Percentiles rank a stretch among this genome's conserved stretches.
Conservation (phyloP, 495 filamentous ascomycete genomes). For the Xylaria grammica region DNA sequence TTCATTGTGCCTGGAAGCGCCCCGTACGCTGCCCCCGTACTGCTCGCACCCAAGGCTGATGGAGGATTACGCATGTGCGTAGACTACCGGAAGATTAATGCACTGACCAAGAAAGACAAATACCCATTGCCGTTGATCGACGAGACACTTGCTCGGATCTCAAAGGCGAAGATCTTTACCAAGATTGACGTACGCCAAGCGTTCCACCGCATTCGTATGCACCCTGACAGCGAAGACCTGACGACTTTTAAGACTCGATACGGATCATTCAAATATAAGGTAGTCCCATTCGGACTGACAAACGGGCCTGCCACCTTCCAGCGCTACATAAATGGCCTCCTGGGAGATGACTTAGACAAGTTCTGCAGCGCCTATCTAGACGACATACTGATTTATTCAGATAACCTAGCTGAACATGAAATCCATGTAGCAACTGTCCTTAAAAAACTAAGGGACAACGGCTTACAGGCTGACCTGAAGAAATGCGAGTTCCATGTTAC, state of each 20-base stretch:
- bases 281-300: constrained; percentile 41
- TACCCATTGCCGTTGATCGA: constrained; percentile 54
- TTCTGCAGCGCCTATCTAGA: constrained; percentile 37
- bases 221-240: constrained; percentile 33
- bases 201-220: constrained; percentile 34
- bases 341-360: constrained; percentile 32
- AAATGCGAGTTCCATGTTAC: no score
- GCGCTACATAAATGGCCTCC: constrained; percentile 36
- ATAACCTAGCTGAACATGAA: background rate
- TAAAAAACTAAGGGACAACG: background rate
- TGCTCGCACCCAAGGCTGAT: constrained; percentile 43
- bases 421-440: background rate
- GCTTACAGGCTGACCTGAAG: background rate
- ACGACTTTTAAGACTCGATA: no score
- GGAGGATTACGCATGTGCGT: constrained; percentile 49
- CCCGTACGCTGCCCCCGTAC: constrained; percentile 33
- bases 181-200: constrained; percentile 48
- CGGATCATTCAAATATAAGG: no score
- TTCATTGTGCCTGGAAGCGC: constrained; percentile 13
- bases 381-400: constrained; percentile 32
- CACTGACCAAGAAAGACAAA: constrained; percentile 46
- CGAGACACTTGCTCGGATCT: constrained; percentile 44
- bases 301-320: constrained; percentile 35
- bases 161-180: constrained; percentile 43
- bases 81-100: constrained; percentile 52